Base-by-base conservation (phyloP, 495 filamentous ascomycete genomes). In the Penicillium mononematosum region DNA sequence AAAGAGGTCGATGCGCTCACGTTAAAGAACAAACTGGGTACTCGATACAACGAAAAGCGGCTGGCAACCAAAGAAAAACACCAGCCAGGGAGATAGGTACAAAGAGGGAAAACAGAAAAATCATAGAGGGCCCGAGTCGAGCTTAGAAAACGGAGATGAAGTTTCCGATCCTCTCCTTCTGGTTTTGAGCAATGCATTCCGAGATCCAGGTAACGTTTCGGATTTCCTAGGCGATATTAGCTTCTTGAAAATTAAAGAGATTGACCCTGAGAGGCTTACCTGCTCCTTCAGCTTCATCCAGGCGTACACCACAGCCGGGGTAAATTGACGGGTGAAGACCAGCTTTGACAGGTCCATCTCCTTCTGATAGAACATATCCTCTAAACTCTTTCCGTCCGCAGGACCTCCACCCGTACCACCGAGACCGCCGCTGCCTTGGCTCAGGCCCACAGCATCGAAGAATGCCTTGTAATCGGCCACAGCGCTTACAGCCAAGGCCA, bases 201-300 rank as follows among this genome's bases (percentile, higher is more conserved):
- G 95, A 86, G 68, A 99, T 99, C 94, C 94, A 99, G 45, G 93
- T 98, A 66, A 99, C 94, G 67, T 99, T 99, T 39, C 94, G 89
- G 70, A 98, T 96, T 88, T 99, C 94, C 94, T 96, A 57, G 19
- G 25, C 19, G n/a, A 11, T 20, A 46, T 79, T 56, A 75, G 67
- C 44, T 16, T 14, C 44, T 59, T 6, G 6, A 8, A 32, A 20
- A 24, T 39, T 62, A 49, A 38, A 27, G n/a, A 48, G 29, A 19
- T 6, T 32, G n/a, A 10, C 19, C 41, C 19, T 27, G 4, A 14
- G 12, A 49, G 34, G 68, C 86, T 73, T 77, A 97, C 93, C 86
- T 98, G 94, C 71, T 99, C 94, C 71, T 91, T 85, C 63, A 99
- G 73, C 78, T 96, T 97, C 49, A 99, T 90, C 95, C 95, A 99